Conservation (phyloP, 768 basidiomycete genomes). For the Mycena venus region DNA sequence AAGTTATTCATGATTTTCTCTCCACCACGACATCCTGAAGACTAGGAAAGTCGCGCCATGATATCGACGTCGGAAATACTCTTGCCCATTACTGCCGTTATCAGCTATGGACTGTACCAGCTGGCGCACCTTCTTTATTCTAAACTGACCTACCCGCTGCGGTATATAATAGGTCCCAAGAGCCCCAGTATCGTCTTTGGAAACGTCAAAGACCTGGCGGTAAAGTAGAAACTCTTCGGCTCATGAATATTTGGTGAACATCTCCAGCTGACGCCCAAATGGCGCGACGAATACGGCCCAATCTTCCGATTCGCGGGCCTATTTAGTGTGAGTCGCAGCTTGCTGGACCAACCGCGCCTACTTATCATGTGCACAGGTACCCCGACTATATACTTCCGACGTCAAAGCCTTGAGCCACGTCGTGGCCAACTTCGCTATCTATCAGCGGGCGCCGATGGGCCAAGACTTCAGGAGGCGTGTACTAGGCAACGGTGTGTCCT, state of each 20-base stretch:
- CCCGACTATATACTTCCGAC: slow-evolving; percentile 59
- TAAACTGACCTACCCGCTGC: slow-evolving; percentile 40
- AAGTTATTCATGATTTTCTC: too few species aligned
- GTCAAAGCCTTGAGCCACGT: slow-evolving; percentile 62
- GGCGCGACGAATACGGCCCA: slow-evolving; percentile 52
- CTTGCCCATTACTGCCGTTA: too few species aligned
- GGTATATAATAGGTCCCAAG: slow-evolving; percentile 50
- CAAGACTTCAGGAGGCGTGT: neutral
- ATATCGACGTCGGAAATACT: too few species aligned
- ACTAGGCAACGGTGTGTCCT: neutral
- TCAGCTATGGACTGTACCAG: slow-evolving; percentile 31
- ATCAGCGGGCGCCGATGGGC: slow-evolving; percentile 47
- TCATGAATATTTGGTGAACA: neutral
- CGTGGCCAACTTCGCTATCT: slow-evolving; percentile 54
- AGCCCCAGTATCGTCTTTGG: slow-evolving; percentile 47
- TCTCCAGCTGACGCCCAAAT: slow-evolving; percentile 41
- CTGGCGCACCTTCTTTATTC: slow-evolving; percentile 19
- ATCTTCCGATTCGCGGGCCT: slow-evolving; percentile 47
- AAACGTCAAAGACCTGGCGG: slow-evolving; percentile 40
- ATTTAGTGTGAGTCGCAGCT: slow-evolving; percentile 43
- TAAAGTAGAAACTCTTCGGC: neutral
- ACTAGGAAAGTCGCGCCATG: too few species aligned
- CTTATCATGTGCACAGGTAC: too few species aligned
- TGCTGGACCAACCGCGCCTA: neutral
- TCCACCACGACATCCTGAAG: too few species aligned